Evolutionary conservation across 768 basidiomycete species (phyloP).

Genomic region (Gautieria morchelliformis): DNA sequence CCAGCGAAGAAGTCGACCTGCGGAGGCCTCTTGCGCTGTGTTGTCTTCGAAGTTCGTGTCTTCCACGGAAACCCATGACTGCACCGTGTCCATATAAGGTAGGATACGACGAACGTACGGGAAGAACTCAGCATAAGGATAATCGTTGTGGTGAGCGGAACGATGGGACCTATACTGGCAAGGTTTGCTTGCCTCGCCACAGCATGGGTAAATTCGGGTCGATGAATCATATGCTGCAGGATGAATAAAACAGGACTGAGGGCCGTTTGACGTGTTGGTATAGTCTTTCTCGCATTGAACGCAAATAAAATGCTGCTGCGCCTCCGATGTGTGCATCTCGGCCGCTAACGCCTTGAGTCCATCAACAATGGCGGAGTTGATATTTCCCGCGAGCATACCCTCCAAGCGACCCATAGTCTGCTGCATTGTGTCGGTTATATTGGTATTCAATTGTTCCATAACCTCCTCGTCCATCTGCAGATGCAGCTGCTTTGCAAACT

Average conservation of each 20-base stretch:
- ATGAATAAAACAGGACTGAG: constrained; percentile 31
- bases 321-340: constrained; percentile 25
- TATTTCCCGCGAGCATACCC: constrained; percentile 22
- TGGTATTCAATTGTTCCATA: constrained; percentile 30
- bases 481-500: constrained; percentile 29
- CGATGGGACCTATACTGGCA: constrained; percentile 29
- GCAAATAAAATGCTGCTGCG: constrained; percentile 29
- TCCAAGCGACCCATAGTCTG: constrained; percentile 25
- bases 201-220: constrained; percentile 27
- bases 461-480: constrained; percentile 29
- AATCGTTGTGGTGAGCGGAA: constrained; percentile 31
- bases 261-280: constrained; percentile 26
- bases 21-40: constrained; percentile 18
- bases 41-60: constrained; percentile 29
- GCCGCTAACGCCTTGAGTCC: constrained; percentile 28
- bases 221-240: constrained; percentile 26
- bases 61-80: constrained; percentile 26
- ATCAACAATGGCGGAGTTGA: constrained; percentile 26
- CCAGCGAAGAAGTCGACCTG: constrained; percentile 26
- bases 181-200: constrained; percentile 23
- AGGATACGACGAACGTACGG: constrained; percentile 21
- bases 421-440: constrained; percentile 25
- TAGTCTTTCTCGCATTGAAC: constrained; percentile 32
- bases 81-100: constrained; percentile 23
- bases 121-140: constrained; percentile 32